phyloP scores from a whole-genome alignment of 345 rosid genomes.

The Populus davidiana region DNA sequence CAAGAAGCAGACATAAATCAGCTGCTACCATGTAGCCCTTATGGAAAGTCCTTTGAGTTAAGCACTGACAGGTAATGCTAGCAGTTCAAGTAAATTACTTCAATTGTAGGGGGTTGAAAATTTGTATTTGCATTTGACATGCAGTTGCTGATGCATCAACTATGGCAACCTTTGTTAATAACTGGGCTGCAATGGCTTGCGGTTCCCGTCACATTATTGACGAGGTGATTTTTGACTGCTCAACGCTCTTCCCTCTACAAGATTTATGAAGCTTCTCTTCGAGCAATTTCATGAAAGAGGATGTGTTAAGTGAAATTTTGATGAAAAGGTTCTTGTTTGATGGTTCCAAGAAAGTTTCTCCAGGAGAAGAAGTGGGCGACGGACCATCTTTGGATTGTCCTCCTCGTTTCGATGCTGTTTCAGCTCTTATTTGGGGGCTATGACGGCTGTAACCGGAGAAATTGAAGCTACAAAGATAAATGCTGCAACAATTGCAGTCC shows the following conservation, averaged over 20 bases:
- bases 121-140: slow-evolving; percentile 19
- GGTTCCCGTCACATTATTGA: background rate
- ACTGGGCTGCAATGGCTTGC: slow-evolving; percentile 7
- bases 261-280: slow-evolving; percentile 5
- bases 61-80: background rate
- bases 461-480: background rate
- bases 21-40: background rate
- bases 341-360: slow-evolving; percentile 7
- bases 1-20: background rate
- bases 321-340: slow-evolving; percentile 24
- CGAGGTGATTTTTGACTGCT: slow-evolving; percentile 19
- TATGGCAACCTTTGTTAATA: background rate
- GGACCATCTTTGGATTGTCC: slow-evolving; percentile 3
- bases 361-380: slow-evolving; percentile 4
- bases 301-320: background rate
- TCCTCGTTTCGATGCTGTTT: slow-evolving; percentile 15
- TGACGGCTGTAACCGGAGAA: background rate
- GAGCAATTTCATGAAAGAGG: background rate
- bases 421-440: slow-evolving; percentile 23
- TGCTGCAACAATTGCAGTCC: background rate
- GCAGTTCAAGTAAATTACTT: slow-evolving; percentile 18
- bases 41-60: background rate
- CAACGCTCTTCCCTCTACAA: slow-evolving; percentile 22
- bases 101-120: slow-evolving; percentile 18
- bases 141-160: slow-evolving; percentile 15